These are phyloP conservation scores for Globisporangium emineosum DNA, from an alignment of 352 stramenopile species.

Conservation along the genomic window DNA sequence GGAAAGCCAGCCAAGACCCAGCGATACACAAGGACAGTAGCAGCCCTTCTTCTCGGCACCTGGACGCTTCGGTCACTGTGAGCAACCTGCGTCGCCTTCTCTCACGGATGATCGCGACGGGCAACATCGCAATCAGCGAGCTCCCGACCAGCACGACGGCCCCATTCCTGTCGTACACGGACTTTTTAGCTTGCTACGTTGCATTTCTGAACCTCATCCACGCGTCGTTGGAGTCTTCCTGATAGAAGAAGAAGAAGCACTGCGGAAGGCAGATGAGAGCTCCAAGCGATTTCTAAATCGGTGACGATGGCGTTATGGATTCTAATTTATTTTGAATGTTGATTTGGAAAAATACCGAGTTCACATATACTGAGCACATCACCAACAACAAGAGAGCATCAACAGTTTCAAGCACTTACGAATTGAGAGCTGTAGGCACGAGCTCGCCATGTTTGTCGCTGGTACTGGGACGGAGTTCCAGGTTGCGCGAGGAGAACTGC, in stretches of 20 bases:
- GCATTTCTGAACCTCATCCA: slow-evolving; percentile 35
- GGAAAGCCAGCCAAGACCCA: too few relatives aligned
- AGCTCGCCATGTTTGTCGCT: neutral
- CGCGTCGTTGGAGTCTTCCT: neutral
- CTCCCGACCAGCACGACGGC: slow-evolving; percentile 29
- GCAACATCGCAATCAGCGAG: slow-evolving; percentile 22
- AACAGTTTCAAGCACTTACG: neutral
- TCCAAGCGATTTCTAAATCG: neutral
- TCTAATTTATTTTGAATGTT: neutral
- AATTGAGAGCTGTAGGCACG: neutral
- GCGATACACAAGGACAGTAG: too few relatives aligned
- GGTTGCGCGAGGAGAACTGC: neutral
- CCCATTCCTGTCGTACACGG: slow-evolving; percentile 58
- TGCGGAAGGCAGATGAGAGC: neutral
- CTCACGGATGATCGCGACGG: slow-evolving; percentile 31
- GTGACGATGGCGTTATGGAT: neutral
- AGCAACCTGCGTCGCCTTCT: slow-evolving; percentile 42
- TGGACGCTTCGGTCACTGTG: slow-evolving; percentile 15
- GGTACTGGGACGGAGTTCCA: neutral
- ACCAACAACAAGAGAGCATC: neutral
- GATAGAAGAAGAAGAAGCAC: neutral
- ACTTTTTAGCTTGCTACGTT: slow-evolving; percentile 62
- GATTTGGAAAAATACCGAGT: neutral
- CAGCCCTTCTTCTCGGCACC: neutral
- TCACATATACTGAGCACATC: neutral